Evolutionary conservation across 1,284 basidiomycete genomes (phyloP), one percentile per base, ranked within the genome.

Genomic region (Stygiomarasmius scandens): DNA sequence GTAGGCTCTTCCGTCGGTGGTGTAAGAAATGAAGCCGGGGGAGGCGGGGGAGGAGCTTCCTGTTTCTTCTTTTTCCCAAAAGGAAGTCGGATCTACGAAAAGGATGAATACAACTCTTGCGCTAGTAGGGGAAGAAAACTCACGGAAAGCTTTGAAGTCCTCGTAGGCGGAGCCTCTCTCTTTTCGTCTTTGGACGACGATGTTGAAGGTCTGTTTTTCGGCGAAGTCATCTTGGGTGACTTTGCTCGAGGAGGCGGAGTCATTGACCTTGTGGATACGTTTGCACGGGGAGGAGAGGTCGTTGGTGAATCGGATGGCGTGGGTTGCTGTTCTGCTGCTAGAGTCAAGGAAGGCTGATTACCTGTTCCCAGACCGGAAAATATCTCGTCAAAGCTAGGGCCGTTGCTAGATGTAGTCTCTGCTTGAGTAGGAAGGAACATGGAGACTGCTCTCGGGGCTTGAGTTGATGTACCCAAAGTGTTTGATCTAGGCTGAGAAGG

Each of bases 81-180:
- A 1, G 90, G 90, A 61, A 93, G 70, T 52, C 89, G 90, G 59
- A 93, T 82, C 89, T 91, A 63, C 16, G n/a, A n/a, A n/a, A n/a
- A n/a, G n/a, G n/a, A n/a, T n/a, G n/a, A n/a, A n/a, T n/a, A n/a
- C n/a, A n/a, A n/a, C n/a, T n/a, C n/a, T n/a, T n/a, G n/a, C n/a
- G n/a, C n/a, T n/a, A n/a, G n/a, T n/a, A n/a, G n/a, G n/a, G n/a
- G n/a, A 20, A 38, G 48, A n/a, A 47, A 22, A 80, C 87, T 76
- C 74, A 91, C 90, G 64, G 87, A 92, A 56, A 90, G 73, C 68
- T 89, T 90, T 27, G 89, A 90, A 64, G 83, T 82, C 62, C 83
- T 79, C 47, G 79, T 69, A 14, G 79, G 71, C 49, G 80, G 77
- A 43, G 25, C 34, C 36, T 79, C 75, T 58, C 60, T 56, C 19